Evolutionary conservation across 805 yeast genomes (phyloP).

Genomic region (Cyberlindnera bimundalis): DNA sequence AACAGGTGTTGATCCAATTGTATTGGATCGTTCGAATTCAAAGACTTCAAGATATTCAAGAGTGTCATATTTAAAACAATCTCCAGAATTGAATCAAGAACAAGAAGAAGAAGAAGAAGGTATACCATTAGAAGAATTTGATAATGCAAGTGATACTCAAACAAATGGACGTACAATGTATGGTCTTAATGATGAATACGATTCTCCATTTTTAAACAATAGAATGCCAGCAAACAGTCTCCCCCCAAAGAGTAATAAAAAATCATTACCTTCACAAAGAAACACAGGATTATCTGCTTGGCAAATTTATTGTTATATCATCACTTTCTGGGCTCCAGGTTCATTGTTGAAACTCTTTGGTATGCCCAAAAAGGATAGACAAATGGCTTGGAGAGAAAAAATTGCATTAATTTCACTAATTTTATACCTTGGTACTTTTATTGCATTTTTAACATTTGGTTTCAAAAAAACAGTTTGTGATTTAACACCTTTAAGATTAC

Average conservation of each 20-base stretch:
- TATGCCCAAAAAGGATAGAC: slow-evolving; percentile 73
- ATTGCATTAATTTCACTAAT: slow-evolving; percentile 80
- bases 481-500: slow-evolving; percentile 43
- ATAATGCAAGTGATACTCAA: slow-evolving; percentile 10
- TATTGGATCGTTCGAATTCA: slow-evolving; percentile 15
- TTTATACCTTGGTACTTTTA: slow-evolving; percentile 64
- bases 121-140: slow-evolving; percentile 23
- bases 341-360: slow-evolving; percentile 71
- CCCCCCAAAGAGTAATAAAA: slow-evolving; percentile 4
- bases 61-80: slow-evolving; percentile 10
- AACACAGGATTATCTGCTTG: slow-evolving; percentile 44
- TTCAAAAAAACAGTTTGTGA: slow-evolving; percentile 80
- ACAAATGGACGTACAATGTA: slow-evolving; percentile 46
- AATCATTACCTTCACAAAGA: slow-evolving; percentile 9
- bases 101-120: slow-evolving; percentile 11
- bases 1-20: slow-evolving; percentile 65
- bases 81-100: slow-evolving; percentile 4
- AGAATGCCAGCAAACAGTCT: slow-evolving; percentile 7
- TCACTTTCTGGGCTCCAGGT: slow-evolving; percentile 93
- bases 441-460: slow-evolving; percentile 89
- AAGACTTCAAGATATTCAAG: slow-evolving; percentile 15
- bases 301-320: slow-evolving; percentile 72
- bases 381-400: slow-evolving; percentile 96
- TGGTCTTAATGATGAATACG: slow-evolving; percentile 60
- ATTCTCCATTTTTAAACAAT: slow-evolving; percentile 21